Percentiles rank a stretch among this genome's conserved stretches.
Evolutionary conservation across 768 basidiomycete genomes (phyloP).

Genomic region (Amanita subjunquillea): DNA sequence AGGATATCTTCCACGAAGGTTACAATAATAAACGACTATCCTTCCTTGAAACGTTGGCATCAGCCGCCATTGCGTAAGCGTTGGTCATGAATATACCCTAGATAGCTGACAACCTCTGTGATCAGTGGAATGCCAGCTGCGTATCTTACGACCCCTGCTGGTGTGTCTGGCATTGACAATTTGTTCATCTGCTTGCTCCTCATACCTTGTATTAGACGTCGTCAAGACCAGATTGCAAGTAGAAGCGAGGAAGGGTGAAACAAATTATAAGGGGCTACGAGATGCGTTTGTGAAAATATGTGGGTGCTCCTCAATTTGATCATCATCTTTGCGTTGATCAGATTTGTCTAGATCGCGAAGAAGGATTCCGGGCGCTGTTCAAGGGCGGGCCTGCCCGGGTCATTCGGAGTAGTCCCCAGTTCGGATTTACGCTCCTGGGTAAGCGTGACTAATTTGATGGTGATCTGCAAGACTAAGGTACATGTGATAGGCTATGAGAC

Average conservation of each 20-base stretch:
- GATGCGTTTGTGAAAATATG: conserved; percentile 92
- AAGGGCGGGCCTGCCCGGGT: conserved; percentile 88
- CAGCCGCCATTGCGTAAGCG: conserved; percentile 76
- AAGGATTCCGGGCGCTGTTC: conserved; percentile 83
- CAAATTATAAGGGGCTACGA: conserved; percentile 78
- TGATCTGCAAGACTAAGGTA: background rate
- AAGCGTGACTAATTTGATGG: conserved; percentile 9
- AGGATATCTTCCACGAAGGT: conserved; percentile 91
- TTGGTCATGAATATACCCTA: conserved; percentile 9
- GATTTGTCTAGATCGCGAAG: conserved; percentile 59
- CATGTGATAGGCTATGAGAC: conserved; percentile 30
- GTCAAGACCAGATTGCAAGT: conserved; percentile 96
- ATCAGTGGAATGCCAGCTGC: conserved; percentile 95
- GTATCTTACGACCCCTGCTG: conserved; percentile 85
- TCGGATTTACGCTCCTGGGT: conserved; percentile 84
- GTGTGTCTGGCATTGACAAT: conserved; percentile 26
- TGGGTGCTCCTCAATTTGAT: conserved; percentile 24
- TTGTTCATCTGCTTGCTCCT: too few species aligned
- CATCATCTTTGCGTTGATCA: background rate
- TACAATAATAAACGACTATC: conserved; percentile 89
- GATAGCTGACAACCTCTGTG: conserved; percentile 17
- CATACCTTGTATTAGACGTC: conserved; percentile 49
- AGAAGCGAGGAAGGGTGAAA: conserved; percentile 85
- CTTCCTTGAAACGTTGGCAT: conserved; percentile 79
- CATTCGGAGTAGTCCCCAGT: conserved; percentile 84